A percentile compares a stretch with the other conserved stretches of the same genome.
phyloP scores from a whole-genome alignment of 1,284 basidiomycete species.

The Pisolithus thermaeus region DNA sequence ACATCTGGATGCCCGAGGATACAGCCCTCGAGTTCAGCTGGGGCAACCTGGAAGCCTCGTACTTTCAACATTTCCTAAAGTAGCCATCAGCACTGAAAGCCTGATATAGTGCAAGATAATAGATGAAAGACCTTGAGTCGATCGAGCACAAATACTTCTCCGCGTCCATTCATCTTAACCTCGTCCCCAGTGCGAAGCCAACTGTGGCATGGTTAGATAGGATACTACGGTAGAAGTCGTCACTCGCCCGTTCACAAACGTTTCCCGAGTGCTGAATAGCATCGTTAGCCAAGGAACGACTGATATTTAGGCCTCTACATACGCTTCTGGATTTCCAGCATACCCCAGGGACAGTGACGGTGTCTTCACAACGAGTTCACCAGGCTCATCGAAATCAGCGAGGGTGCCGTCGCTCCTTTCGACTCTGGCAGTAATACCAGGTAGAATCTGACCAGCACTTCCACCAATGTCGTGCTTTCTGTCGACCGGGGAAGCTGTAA shows the following conservation, averaged over 20 bases:
- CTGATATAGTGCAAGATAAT: neutral
- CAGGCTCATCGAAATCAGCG: conserved; percentile 57
- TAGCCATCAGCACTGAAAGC: neutral
- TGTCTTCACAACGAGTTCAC: conserved; percentile 56
- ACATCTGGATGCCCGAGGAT: conserved; percentile 60
- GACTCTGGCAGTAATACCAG: conserved; percentile 49
- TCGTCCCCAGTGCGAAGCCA: conserved; percentile 72
- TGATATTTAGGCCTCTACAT: conserved; percentile 23
- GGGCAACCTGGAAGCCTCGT: conserved; percentile 58
- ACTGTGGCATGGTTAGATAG: conserved; percentile 34
- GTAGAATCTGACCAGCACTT: conserved; percentile 52
- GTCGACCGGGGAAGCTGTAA: conserved; percentile 28
- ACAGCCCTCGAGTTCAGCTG: conserved; percentile 71
- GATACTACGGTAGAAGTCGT: neutral
- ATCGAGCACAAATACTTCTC: conserved; percentile 62
- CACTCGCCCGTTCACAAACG: conserved; percentile 46
- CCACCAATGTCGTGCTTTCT: conserved; percentile 48
- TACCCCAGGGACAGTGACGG: conserved; percentile 60
- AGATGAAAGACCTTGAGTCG: conserved; percentile 50
- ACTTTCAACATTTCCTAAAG: conserved; percentile 58
- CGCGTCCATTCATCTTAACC: conserved; percentile 50
- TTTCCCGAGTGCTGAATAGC: conserved; percentile 42
- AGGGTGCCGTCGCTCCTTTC: conserved; percentile 57
- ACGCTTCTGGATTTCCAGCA: conserved; percentile 57
- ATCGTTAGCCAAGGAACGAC: neutral